These are phyloP conservation scores for Pythium pyrilobum DNA, from an alignment of 352 stramenopile species.

Conservation along the genomic window DNA sequence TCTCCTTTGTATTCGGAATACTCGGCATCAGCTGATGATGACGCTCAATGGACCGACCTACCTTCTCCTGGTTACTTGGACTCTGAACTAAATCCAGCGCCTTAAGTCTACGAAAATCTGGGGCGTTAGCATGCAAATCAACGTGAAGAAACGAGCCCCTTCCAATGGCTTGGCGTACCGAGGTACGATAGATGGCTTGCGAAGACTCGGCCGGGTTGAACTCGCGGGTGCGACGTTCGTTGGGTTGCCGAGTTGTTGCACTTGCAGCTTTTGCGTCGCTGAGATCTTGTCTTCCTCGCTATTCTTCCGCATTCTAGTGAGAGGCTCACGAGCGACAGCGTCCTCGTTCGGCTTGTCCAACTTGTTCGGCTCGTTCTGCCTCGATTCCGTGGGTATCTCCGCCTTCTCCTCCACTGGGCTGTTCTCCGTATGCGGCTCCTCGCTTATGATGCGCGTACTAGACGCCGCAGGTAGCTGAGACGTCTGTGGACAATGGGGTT, in stretches of 20 bases:
- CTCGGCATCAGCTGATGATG: background rate
- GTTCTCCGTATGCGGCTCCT: no score
- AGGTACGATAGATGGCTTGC: slow-evolving; percentile 4
- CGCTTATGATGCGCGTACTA: background rate
- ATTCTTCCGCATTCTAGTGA: no score
- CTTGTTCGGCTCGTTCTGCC: background rate
- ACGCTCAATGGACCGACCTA: background rate
- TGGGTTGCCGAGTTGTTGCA: background rate
- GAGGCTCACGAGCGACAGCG: no score
- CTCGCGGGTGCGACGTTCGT: background rate
- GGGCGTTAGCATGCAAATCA: background rate
- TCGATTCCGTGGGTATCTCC: background rate
- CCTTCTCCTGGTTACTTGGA: slow-evolving; percentile 9
- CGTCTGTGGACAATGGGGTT: background rate
- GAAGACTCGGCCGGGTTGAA: background rate
- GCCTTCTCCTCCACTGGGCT: no score
- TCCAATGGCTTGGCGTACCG: background rate
- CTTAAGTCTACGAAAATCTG: slow-evolving; percentile 26
- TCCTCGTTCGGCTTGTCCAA: background rate
- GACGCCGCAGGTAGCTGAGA: background rate
- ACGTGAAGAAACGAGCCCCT: background rate
- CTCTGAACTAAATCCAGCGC: slow-evolving; percentile 23
- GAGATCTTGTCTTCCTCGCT: background rate
- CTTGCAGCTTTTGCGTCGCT: background rate
- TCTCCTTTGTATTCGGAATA: background rate